These are phyloP conservation scores for Zasmidium citrigriseum DNA, from an alignment of 2,329 filamentous ascomycete genomes.

Conservation along the genomic window DNA sequence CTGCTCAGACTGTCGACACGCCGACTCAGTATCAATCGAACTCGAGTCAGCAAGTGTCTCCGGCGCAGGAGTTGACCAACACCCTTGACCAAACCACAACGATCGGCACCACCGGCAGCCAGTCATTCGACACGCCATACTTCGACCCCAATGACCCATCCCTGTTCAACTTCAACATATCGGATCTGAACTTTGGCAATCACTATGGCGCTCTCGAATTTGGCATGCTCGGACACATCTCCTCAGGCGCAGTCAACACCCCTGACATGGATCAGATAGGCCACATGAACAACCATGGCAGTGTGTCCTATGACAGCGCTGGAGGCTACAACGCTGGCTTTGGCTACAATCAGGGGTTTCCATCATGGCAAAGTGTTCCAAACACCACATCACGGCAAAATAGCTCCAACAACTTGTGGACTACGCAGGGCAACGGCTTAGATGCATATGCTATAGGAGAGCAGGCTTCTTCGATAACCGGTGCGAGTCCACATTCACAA, in stretches of 20 bases:
- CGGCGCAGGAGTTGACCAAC: constrained; percentile 49
- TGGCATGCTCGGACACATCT: constrained; percentile 94
- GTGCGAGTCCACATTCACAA: constrained; percentile 59
- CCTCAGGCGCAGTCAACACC: constrained; percentile 66
- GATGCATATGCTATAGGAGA: constrained; percentile 64
- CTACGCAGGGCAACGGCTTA: constrained; percentile 43
- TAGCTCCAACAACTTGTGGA: constrained; percentile 45
- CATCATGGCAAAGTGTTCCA: constrained; percentile 37
- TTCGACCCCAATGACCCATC: constrained; percentile 93
- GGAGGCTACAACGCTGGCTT: constrained; percentile 22
- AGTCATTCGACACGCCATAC: constrained; percentile 57
- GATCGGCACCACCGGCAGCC: constrained; percentile 39
- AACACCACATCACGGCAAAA: constrained; percentile 43
- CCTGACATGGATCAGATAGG: constrained; percentile 36
- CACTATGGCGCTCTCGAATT: constrained; percentile 96
- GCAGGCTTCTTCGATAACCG: constrained; percentile 56
- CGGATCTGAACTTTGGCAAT: constrained; percentile 91
- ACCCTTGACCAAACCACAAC: constrained; percentile 47
- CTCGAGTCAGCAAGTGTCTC: constrained; percentile 52
- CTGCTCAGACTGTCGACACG: constrained; percentile 59
- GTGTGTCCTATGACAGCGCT: constrained; percentile 32
- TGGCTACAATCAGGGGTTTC: constrained; percentile 25
- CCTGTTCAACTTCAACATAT: constrained; percentile 92
- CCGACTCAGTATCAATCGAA: constrained; percentile 70
- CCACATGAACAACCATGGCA: constrained; percentile 30